Evolutionary conservation across 192 early-diverging fungal species (phyloP), one percentile per base, ranked within the genome.

Genomic region (Irineochytrium annulatum): DNA sequence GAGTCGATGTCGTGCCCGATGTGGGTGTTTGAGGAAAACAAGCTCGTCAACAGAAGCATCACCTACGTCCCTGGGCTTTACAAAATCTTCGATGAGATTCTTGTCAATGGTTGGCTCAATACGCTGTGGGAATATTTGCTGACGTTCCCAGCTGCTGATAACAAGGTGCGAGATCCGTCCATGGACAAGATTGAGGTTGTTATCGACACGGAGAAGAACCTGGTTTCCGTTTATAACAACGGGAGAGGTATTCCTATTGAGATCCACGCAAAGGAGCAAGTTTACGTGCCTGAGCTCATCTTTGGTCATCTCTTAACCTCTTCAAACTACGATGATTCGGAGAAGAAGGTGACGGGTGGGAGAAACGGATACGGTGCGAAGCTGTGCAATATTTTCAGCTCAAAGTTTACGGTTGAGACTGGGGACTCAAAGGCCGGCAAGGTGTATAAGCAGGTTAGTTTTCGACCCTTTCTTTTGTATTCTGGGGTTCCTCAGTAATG

Each of bases 41-140:
- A 43, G 4, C 86, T 70, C 78, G 71, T 52, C 5, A 77, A 83
- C 51, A 80, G 86, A 45, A 69, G 81, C 11, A 82, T 92, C 29
- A 85, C 60, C 1, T 89, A 84, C 73, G 91, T 91, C 2, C 78
- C 78, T 33, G 96, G 94, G 45, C 65, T 99, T 19, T 97, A 94
- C 75, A 99, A 99, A 70, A 99, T 99, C 60, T 90, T 96, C 34
- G 96, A 99, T 68, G 96, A 99, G 71, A 96, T 99, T 59, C 76
- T 99, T 13, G 94, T 99, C 20, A 99, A 96, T 69, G 93, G 72
- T 69, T 48, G 52, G 70, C 13, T 13, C 24, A 41, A n/a, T 8
- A 41, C n/a, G 37, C 8, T 41, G 37, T 41, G 29, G 29, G n/a
- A n/a, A n/a, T n/a, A n/a, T n/a, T 49, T 49, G 5, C 29, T 17